Percentiles rank a stretch among this genome's conserved stretches.
These are phyloP conservation scores for Niebla homalea DNA, from an alignment of 495 filamentous ascomycete genomes.

Conservation along the genomic window DNA sequence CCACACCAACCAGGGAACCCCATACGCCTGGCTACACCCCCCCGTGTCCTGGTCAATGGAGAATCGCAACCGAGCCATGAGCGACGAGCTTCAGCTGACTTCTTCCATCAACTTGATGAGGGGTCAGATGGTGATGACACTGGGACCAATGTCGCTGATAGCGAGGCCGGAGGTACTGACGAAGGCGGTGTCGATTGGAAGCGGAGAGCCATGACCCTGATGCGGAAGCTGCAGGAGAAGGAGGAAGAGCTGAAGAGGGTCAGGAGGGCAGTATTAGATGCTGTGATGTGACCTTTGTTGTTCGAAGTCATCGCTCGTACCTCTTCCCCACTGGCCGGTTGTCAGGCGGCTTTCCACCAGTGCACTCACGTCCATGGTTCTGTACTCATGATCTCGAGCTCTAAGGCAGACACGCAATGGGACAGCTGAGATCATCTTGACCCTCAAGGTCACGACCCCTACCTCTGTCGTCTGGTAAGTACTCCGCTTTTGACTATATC, in stretches of 20 bases:
- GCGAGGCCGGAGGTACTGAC: constrained; percentile 20
- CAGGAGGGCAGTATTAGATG: constrained; percentile 42
- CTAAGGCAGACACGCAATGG: no score
- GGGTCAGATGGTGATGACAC: constrained; percentile 4
- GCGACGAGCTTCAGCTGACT: constrained; percentile 19
- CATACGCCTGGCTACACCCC: constrained; percentile 68
- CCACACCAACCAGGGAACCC: constrained; percentile 60
- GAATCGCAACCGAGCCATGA: constrained; percentile 26
- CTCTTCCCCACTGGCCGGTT: no score
- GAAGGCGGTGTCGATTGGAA: constrained; percentile 24
- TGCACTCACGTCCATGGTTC: no score
- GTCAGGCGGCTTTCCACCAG: no score
- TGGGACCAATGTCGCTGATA: background rate
- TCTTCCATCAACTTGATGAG: constrained; percentile 16
- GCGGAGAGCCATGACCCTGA: constrained; percentile 27
- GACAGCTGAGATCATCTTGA: no score
- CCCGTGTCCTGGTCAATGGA: constrained; percentile 56
- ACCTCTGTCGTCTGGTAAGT: no score
- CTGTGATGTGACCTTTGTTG: constrained; percentile 30
- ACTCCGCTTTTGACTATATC: no score
- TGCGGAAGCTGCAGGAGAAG: constrained; percentile 37
- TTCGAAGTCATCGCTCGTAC: no score
- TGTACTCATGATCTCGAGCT: no score
- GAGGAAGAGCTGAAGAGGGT: constrained; percentile 36
- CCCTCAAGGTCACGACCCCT: no score